Conservation (phyloP, 306 rosid species). For the Prosopis cineraria region DNA sequence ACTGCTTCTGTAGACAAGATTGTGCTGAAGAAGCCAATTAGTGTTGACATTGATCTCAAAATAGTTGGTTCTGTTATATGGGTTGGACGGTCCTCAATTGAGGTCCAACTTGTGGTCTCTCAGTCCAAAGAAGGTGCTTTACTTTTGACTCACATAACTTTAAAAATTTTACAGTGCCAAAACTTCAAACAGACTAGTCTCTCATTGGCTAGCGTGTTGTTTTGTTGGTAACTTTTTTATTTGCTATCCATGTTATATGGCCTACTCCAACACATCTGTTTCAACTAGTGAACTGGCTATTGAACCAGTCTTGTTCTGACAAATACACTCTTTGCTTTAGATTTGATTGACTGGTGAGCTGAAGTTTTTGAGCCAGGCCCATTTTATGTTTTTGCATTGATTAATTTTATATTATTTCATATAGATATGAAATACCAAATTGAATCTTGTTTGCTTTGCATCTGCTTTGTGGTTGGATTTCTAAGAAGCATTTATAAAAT, state of each 20-base stretch:
- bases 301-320: not conserved
- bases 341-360: not conserved
- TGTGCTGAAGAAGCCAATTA: conserved; percentile 80
- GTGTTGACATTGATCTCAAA: conserved; percentile 75
- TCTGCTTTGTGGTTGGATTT: not conserved
- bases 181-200: not conserved
- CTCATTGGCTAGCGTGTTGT: not conserved
- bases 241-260: not conserved
- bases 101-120: conserved; percentile 78
- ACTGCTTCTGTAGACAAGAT: conserved; percentile 97
- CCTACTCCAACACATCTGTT: not conserved
- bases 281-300: not conserved
- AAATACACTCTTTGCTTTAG: not conserved
- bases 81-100: conserved; percentile 94
- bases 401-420: not conserved
- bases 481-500: not conserved
- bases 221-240: not conserved
- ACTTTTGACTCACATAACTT: conserved; percentile 5
- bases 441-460: not conserved
- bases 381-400: not conserved
- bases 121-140: conserved; percentile 65
- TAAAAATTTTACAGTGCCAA: conserved; percentile 18
- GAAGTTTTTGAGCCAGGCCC: not conserved
- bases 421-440: not conserved
- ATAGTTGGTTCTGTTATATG: conserved; percentile 89